Base-by-base conservation (phyloP, 169 alveolate species). In the Plasmodium cynomolgi region DNA sequence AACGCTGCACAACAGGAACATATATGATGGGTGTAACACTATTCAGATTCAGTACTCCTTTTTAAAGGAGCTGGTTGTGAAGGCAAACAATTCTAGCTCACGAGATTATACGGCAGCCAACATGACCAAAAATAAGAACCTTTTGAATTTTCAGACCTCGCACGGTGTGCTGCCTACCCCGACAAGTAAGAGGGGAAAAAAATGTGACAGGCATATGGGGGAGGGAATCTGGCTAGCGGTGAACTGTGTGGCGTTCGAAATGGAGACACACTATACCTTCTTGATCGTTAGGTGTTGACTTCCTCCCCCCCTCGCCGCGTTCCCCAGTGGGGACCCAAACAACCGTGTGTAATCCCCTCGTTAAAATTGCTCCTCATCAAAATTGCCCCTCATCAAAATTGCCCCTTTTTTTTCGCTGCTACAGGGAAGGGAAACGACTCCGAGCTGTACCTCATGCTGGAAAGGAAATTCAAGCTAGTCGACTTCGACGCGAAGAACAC, bases 11-110 rank as follows among this genome's bases (percentile, higher is more conserved):
- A 92, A 90, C 39, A 72, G 97, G 50, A 96, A 94, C 54, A 94
- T 96, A 58, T 96, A 96, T 93, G 96, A 92, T 84, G 97, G 95
- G 17, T 94, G 97, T 75, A 96, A 96, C 85, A 94, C 97, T 7
- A 75, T 93, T 26, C 96, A 96, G 83, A 91, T 96, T 0, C 96
- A 92, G 81, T 91, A 91, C 39, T 92, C 96, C 5, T 93, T 93
- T 37, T 81, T 96, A 56, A 84, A 79, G 71, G 96, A 96, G 56
- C 81, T 96, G 50, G 80, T 72, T 20, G 96, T 96, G n/a, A 94
- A 96, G 84, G 68, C 83, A 17, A 96, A 96, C 56, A 95, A 84
- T 39, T 77, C 94, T 6, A 92, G 90, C 58, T 58, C 95, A 15
- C 83, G 97, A 96, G 97, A 96, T 81, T 96, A 92, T 71, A 94